These are phyloP conservation scores for Cordyceps tenuipes DNA, from an alignment of 2,329 filamentous ascomycete genomes.

Conservation along the genomic window DNA sequence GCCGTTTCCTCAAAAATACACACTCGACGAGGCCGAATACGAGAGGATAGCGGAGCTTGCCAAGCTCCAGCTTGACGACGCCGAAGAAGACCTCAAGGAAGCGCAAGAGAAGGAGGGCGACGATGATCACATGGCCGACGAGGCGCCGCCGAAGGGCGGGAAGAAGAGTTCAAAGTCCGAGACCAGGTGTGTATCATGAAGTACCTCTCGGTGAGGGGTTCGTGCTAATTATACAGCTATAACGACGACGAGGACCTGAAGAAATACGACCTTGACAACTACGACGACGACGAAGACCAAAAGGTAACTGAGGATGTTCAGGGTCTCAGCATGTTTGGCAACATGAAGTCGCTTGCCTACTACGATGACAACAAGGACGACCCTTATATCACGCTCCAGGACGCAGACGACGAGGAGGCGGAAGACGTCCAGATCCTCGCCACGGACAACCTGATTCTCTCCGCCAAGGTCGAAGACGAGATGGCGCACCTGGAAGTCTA, in stretches of 20 bases:
- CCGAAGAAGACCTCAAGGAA: slow-evolving; percentile 73
- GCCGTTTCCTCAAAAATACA: slow-evolving; percentile 66
- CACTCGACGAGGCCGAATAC: slow-evolving; percentile 68
- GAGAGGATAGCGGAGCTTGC: slow-evolving; percentile 67
- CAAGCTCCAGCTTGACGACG: slow-evolving; percentile 80
- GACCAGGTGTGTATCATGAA: slow-evolving; percentile 27
- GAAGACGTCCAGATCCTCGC: slow-evolving; percentile 91
- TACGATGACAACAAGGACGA: slow-evolving; percentile 92
- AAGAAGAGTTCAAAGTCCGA: slow-evolving; percentile 24
- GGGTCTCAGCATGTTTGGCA: slow-evolving; percentile 87
- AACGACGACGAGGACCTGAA: slow-evolving; percentile 79
- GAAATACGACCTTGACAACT: slow-evolving; percentile 93
- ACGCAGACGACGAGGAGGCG: slow-evolving; percentile 64
- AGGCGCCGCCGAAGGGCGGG: slow-evolving; percentile 16
- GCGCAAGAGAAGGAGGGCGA: slow-evolving; percentile 44
- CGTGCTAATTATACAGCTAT: slow-evolving; percentile 25
- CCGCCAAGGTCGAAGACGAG: slow-evolving; percentile 93
- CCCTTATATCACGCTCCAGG: slow-evolving; percentile 86
- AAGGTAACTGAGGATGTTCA: slow-evolving; percentile 44
- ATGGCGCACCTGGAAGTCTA: slow-evolving; percentile 95
- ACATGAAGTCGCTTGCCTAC: slow-evolving; percentile 87
- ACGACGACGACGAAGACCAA: slow-evolving; percentile 65
- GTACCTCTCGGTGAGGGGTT: not conserved
- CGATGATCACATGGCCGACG: slow-evolving; percentile 29
- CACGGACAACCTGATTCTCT: slow-evolving; percentile 86